Percentiles rank a stretch among this genome's conserved stretches.
These are phyloP conservation scores for Lactarius akahatsu DNA, from an alignment of 768 basidiomycete genomes.

Conservation along the genomic window DNA sequence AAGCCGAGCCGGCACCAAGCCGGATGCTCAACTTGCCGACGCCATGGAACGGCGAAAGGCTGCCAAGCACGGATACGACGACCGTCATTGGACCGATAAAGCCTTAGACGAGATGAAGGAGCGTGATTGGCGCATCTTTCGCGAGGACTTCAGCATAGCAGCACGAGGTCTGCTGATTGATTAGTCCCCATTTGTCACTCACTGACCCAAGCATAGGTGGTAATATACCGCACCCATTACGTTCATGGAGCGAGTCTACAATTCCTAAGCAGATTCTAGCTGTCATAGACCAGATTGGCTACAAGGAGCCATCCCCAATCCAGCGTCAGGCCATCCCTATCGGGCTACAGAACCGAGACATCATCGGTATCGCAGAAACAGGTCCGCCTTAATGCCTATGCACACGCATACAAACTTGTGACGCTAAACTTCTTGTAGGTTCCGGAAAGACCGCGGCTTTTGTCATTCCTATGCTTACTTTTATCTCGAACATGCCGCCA, in stretches of 20 bases:
- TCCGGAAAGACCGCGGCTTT: conserved; percentile 99
- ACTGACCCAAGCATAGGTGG: conserved; percentile 58
- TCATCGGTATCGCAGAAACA: conserved; percentile 98
- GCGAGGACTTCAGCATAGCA: conserved; percentile 97
- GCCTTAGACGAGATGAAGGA: conserved; percentile 91
- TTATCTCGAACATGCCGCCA: conserved; percentile 82
- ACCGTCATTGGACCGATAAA: conserved; percentile 98
- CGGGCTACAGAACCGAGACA: conserved; percentile 91
- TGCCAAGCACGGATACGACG: conserved; percentile 79
- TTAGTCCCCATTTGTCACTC: conserved; percentile 9
- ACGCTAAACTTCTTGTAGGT: conserved; percentile 47
- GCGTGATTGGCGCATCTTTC: conserved; percentile 98
- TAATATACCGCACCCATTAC: conserved; percentile 87
- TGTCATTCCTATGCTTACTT: conserved; percentile 96
- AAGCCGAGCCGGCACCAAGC: conserved; percentile 39
- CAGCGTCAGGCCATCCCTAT: conserved; percentile 99
- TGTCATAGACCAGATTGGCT: conserved; percentile 88
- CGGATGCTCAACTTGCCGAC: conserved; percentile 63
- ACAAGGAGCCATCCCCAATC: conserved; percentile 96
- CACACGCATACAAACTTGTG: background rate
- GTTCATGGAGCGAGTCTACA: conserved; percentile 85
- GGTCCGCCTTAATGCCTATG: conserved; percentile 49
- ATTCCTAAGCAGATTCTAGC: conserved; percentile 80
- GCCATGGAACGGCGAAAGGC: conserved; percentile 80
- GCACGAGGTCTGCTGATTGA: conserved; percentile 63